These are phyloP conservation scores for Lentinula lateritia DNA, from an alignment of 768 basidiomycete genomes.

Conservation along the genomic window DNA sequence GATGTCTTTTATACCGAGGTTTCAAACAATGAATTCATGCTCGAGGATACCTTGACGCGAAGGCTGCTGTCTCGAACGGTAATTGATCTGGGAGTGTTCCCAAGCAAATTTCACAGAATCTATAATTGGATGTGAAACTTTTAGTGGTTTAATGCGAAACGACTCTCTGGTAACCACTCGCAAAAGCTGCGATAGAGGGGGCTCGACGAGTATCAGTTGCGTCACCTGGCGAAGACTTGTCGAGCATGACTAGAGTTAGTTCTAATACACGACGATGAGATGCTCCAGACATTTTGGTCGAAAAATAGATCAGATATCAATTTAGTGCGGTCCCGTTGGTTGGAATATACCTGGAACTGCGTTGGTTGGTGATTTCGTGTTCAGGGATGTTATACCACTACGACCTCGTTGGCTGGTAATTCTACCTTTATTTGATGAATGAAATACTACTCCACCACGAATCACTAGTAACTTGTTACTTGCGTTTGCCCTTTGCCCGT, in stretches of 20 bases:
- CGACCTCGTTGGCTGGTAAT: background rate
- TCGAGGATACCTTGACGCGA: background rate
- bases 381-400: background rate
- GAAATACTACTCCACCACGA: background rate
- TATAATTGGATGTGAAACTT: constrained; percentile 4
- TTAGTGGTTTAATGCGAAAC: background rate
- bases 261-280: constrained; percentile 3
- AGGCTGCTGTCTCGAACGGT: background rate
- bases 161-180: background rate
- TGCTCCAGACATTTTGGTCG: constrained; percentile 1
- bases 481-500: constrained; percentile 31
- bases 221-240: background rate
- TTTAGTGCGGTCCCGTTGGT: constrained; percentile 1
- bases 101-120: background rate
- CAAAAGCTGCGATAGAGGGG: background rate
- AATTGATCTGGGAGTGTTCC: constrained; percentile 1
- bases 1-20: background rate
- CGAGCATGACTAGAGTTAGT: background rate
- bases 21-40: background rate
- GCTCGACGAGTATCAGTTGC: background rate
- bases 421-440: background rate
- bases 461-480: constrained; percentile 8
- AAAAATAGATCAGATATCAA: background rate
- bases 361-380: background rate
- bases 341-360: background rate